Base-by-base conservation (phyloP, 495 filamentous ascomycete species). In the Penicillium atrosanguineum region DNA sequence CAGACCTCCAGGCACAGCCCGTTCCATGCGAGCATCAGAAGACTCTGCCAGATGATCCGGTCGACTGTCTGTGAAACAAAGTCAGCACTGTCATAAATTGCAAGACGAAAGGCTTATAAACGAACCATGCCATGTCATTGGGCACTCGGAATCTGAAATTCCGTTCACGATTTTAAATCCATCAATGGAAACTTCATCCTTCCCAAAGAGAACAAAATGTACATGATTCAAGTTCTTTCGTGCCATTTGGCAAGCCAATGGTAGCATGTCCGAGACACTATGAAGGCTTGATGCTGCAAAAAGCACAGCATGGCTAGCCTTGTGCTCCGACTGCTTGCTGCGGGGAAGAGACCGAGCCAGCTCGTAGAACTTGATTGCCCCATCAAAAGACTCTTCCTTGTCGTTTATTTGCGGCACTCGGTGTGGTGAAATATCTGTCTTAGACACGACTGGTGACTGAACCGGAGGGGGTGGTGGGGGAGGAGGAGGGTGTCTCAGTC, bases 171-270 rank as follows among this genome's bases (percentile, higher is more conserved):
- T 57, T 57, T 72, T 72, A 36, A 83, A 74, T 23, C 74, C 75
- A 34, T 75, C 68, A 48, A 83, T 75, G 0, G 76, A 73, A 46
- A 83, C 68, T 40, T 76, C 71, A 28, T 83, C 80, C 49, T 78
- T 69, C 31, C 81, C 80, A 74, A 80, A 75, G 2, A 83, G 37
- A 20, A 75, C 73, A 53, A 83, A 76, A 62, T 83, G 81, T 15
- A 83, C 79, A 45, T 70, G 60, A 55, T 78, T 81, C 44, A 67
- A 41, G 14, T 69, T 63, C 55, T 69, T 62, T 39, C 53, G 52
- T 18, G 72, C 74, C 80, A 83, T 83, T 29, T 73, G 69, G 64
- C 81, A 83, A 15, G 81, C 81, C 6, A 83, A 67, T 6, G 80
- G 79, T 42, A 83, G 57, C 14, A 83, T 55, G 46, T 75, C 78